Evolutionary conservation across 371 early-diverging fungal species (phyloP).

Genomic region (Smittium culicis): DNA sequence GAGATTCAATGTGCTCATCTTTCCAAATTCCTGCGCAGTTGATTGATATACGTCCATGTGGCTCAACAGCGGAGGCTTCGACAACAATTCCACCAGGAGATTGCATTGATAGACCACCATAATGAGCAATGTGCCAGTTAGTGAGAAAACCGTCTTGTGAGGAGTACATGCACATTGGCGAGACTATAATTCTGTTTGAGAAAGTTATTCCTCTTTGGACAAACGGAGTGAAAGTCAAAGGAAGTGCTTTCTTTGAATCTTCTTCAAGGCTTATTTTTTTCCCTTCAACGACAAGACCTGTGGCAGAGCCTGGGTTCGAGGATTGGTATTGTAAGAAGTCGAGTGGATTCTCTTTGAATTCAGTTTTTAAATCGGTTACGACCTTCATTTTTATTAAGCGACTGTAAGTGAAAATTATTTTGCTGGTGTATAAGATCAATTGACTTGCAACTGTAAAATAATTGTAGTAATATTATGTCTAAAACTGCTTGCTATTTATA

Average conservation of each 20-base stretch:
- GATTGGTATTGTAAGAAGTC: background rate
- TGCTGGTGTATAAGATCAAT: too few species aligned
- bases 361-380: background rate
- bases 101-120: slow-evolving; percentile 48
- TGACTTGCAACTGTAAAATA: too few species aligned
- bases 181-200: slow-evolving; percentile 59
- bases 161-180: slow-evolving; percentile 71
- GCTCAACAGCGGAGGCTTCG: slow-evolving; percentile 65
- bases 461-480: too few species aligned
- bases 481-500: too few species aligned
- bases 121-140: slow-evolving; percentile 54
- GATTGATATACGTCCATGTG: slow-evolving; percentile 65
- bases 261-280: background rate
- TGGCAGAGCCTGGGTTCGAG: background rate
- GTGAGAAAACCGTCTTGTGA: slow-evolving; percentile 39
- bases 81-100: slow-evolving; percentile 61
- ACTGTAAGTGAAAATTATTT: too few species aligned
- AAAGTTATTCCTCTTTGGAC: slow-evolving; percentile 38
- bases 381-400: background rate
- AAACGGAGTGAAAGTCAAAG: slow-evolving; percentile 8
- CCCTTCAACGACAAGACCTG: background rate
- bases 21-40: slow-evolving; percentile 59
- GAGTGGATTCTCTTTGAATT: background rate
- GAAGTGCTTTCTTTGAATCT: background rate
- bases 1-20: slow-evolving; percentile 51